Conservation (phyloP, 2,329 filamentous ascomycete species). For the Xylariaceae sp. region DNA sequence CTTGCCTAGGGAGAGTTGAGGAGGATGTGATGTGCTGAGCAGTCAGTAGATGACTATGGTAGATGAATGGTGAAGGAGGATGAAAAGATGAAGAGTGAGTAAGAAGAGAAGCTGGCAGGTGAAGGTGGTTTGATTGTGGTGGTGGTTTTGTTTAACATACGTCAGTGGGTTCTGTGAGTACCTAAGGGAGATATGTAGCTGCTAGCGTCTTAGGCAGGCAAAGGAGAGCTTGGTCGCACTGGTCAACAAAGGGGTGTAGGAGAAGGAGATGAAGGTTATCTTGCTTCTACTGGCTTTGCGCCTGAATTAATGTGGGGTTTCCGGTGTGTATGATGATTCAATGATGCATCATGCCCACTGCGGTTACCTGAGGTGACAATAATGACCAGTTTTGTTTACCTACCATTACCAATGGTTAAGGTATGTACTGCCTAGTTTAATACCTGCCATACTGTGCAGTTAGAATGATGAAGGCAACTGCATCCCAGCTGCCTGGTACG, state of each 20-base stretch:
- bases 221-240: no score
- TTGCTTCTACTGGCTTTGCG: not conserved
- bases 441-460: no score
- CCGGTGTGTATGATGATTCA: slow-evolving; percentile 28
- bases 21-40: not conserved
- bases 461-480: slow-evolving; percentile 16
- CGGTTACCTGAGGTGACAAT: slow-evolving; percentile 16
- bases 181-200: not conserved
- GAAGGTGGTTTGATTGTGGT: not conserved
- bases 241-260: no score
- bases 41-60: not conserved
- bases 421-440: no score
- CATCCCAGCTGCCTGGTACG: slow-evolving; percentile 17
- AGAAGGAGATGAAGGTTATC: slow-evolving; percentile 4
- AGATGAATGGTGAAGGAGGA: not conserved
- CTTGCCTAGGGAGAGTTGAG: not conserved
- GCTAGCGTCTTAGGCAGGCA: not conserved
- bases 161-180: slow-evolving; percentile 4
- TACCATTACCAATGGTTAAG: no score
- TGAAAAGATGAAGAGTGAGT: not conserved
- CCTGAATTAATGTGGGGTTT: slow-evolving; percentile 17
- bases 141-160: slow-evolving; percentile 25
- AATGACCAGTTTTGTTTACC: no score
- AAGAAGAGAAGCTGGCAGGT: not conserved
- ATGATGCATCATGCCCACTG: slow-evolving; percentile 44